Conservation (phyloP, 225 moss, liverwort and hornwort genomes). For the Polytrichum formosum region DNA sequence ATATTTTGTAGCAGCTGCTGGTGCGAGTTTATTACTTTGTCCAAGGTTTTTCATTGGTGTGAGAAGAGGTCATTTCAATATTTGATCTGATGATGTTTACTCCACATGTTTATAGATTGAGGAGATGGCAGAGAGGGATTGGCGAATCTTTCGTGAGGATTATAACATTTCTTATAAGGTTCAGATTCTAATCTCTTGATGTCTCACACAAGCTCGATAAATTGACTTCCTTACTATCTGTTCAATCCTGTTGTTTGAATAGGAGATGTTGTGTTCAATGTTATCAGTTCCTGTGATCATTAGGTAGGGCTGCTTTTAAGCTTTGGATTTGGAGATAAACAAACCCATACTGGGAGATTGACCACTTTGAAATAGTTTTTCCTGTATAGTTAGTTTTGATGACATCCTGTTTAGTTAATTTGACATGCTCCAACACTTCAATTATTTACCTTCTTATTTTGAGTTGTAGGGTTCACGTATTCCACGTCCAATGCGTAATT, state of each 20-base stretch:
- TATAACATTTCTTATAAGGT: slow-evolving; percentile 99
- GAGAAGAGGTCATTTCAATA: background rate
- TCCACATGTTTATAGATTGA: slow-evolving; percentile 56
- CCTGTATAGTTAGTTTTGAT: no score
- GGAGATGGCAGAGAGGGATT: slow-evolving; percentile 99
- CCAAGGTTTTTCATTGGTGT: no score
- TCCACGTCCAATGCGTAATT: slow-evolving; percentile 96
- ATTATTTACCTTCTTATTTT: no score
- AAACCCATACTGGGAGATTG: background rate
- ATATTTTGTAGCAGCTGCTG: no score
- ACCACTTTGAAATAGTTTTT: slow-evolving; percentile 4
- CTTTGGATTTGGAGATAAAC: no score
- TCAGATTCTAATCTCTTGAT: background rate
- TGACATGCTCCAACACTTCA: background rate
- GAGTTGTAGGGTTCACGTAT: slow-evolving; percentile 79
- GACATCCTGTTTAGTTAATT: background rate
- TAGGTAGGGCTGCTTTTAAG: no score
- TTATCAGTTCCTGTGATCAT: no score
- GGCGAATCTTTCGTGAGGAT: slow-evolving; percentile 97
- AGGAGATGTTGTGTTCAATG: no score
- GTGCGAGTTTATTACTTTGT: no score
- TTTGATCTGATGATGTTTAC: no score
- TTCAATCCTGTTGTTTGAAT: no score
- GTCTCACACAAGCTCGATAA: background rate
- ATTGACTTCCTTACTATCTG: background rate